These are phyloP conservation scores for Cystofilobasidium ferigula DNA, from an alignment of 768 basidiomycete genomes.

Conservation along the genomic window DNA sequence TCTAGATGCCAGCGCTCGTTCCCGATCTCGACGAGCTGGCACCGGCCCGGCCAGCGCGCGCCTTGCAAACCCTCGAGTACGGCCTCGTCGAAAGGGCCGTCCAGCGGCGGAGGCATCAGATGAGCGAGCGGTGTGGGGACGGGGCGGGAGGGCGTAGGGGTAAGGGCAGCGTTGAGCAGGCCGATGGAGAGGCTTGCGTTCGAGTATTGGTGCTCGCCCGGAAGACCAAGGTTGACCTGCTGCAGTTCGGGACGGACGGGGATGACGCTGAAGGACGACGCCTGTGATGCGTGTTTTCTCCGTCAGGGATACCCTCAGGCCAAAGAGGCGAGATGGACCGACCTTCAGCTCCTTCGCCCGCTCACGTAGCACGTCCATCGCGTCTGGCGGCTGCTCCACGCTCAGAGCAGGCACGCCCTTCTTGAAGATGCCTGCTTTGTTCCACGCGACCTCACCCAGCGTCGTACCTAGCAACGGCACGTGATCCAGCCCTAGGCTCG, in stretches of 20 bases:
- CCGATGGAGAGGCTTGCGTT: conserved; percentile 80
- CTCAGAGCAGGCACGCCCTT: conserved; percentile 74
- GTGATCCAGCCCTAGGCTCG: conserved; percentile 87
- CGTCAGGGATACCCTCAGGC: neutral
- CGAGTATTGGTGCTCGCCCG: conserved; percentile 66
- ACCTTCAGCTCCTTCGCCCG: conserved; percentile 61
- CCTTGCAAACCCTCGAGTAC: conserved; percentile 49
- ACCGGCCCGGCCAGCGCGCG: conserved; percentile 86
- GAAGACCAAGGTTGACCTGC: conserved; percentile 52
- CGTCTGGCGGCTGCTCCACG: conserved; percentile 62
- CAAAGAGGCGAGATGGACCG: conserved; percentile 15
- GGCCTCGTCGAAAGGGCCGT: neutral
- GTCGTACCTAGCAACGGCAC: conserved; percentile 77
- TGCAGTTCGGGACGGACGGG: conserved; percentile 46
- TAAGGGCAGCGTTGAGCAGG: conserved; percentile 45
- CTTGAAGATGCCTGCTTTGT: conserved; percentile 97
- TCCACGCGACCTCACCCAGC: conserved; percentile 75
- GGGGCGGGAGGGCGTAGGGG: conserved; percentile 27
- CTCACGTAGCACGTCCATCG: conserved; percentile 54
- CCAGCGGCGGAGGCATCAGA: conserved; percentile 44
- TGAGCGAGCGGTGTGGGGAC: conserved; percentile 20
- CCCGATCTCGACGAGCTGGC: conserved; percentile 66
- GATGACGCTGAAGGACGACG: conserved; percentile 58
- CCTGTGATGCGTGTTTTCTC: conserved; percentile 39
- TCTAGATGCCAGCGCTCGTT: conserved; percentile 77